These are phyloP conservation scores for Umbelopsis sp. DNA, from an alignment of 192 early-diverging fungal genomes.

Conservation along the genomic window DNA sequence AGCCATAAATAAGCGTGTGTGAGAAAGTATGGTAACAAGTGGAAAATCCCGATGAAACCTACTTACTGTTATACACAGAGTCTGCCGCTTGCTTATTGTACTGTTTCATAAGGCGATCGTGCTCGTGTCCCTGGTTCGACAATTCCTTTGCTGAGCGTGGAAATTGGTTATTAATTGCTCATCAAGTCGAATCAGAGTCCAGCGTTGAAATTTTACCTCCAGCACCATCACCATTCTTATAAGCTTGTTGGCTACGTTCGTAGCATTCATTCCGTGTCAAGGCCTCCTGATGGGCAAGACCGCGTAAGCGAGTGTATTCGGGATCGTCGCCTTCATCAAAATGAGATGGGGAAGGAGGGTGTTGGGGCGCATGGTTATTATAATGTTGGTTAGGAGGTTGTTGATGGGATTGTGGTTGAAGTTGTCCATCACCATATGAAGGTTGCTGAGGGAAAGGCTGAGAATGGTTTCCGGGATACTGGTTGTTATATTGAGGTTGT, in stretches of 20 bases:
- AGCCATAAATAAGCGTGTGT: too few relatives aligned
- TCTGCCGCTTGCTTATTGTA: slow-evolving; percentile 59
- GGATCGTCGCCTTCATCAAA: slow-evolving; percentile 27
- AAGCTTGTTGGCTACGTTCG: slow-evolving; percentile 50
- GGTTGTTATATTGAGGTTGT: not conserved
- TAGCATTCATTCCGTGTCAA: slow-evolving; percentile 47
- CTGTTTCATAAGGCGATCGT: slow-evolving; percentile 55
- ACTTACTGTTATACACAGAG: slow-evolving; percentile 47
- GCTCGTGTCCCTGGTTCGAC: slow-evolving; percentile 54
- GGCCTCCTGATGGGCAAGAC: slow-evolving; percentile 50
- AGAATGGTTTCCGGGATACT: not conserved
- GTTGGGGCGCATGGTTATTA: not conserved
- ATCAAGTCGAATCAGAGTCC: not conserved
- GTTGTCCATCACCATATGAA: not conserved
- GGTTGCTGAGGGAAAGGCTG: not conserved
- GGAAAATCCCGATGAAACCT: too few relatives aligned
- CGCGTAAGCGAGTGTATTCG: slow-evolving; percentile 32
- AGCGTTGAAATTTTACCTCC: slow-evolving; percentile 28
- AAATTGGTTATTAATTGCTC: too few relatives aligned
- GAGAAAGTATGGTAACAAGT: not conserved
- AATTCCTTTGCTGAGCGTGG: slow-evolving; percentile 44
- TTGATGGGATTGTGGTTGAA: not conserved
- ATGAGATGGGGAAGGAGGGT: not conserved
- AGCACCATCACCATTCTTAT: slow-evolving; percentile 45
- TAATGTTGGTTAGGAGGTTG: not conserved